These are phyloP conservation scores for Effrenium voratum DNA, from an alignment of 73 alveolate genomes.

Conservation along the genomic window DNA sequence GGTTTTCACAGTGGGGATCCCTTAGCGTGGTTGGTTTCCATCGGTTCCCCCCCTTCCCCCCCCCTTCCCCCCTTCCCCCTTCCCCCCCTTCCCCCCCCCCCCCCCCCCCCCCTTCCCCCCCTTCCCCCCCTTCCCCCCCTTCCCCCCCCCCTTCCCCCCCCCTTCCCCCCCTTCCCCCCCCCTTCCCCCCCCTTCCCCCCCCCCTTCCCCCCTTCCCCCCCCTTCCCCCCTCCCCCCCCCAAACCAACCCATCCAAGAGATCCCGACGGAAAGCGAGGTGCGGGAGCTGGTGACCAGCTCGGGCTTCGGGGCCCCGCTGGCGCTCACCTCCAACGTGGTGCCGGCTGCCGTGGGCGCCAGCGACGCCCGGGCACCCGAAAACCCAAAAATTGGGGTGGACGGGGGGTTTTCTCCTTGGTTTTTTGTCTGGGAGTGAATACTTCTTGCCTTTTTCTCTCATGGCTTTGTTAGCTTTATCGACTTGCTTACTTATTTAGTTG, in stretches of 20 bases:
- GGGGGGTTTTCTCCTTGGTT: no score
- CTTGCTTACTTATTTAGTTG: no score
- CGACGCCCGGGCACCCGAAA: conserved; percentile 1
- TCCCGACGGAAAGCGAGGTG: neutral
- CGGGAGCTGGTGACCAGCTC: conserved; percentile 55
- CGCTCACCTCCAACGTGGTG: conserved; percentile 70
- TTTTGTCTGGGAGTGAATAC: no score
- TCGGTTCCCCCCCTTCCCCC: no score
- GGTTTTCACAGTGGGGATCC: no score
- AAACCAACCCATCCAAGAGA: neutral
- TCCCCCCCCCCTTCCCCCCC: neutral
- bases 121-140: neutral
- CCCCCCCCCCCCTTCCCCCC: neutral
- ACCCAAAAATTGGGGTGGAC: no score
- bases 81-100: neutral
- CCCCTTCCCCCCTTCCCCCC: neutral
- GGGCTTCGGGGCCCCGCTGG: conserved; percentile 86
- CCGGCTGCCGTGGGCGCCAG: conserved; percentile 92
- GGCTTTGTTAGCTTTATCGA: no score
- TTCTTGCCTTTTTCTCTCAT: no score
- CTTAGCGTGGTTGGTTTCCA: no score
- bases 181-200: neutral
- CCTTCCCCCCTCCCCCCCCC: no score
- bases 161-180: neutral
- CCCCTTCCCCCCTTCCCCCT: no score